phyloP scores from a whole-genome alignment of 108 stramenopile genomes.

The Pseudonitzschia multiseries region DNA sequence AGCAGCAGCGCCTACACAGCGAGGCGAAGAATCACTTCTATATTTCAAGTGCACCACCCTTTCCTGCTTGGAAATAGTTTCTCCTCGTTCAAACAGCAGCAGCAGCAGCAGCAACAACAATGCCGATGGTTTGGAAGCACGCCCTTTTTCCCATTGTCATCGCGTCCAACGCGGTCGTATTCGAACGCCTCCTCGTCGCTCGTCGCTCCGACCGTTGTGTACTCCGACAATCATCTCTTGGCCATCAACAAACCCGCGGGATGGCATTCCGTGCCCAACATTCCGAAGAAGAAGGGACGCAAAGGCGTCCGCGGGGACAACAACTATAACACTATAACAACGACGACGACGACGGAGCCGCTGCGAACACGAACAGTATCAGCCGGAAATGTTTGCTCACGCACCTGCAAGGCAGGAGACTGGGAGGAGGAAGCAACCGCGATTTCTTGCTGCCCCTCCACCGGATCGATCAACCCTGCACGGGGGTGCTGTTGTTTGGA shows the following conservation, averaged over 20 bases:
- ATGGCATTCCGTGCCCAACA: constrained; percentile 77
- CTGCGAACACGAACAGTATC: not conserved
- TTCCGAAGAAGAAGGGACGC: not conserved
- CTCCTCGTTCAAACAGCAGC: too few relatives aligned
- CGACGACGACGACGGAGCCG: constrained; percentile 1
- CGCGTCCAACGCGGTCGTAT: not conserved
- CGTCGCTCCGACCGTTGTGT: constrained; percentile 47
- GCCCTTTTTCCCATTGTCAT: not conserved
- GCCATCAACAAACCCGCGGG: constrained; percentile 86
- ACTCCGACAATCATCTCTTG: constrained; percentile 77
- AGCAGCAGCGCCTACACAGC: too few relatives aligned
- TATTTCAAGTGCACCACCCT: too few relatives aligned
- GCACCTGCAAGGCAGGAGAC: constrained; percentile 45
- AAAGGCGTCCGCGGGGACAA: not conserved
- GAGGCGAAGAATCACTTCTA: too few relatives aligned
- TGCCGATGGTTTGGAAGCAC: not conserved
- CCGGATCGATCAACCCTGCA: constrained; percentile 86
- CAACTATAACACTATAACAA: not conserved
- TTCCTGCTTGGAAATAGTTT: too few relatives aligned
- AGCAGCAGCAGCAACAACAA: not conserved
- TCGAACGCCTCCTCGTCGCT: not conserved
- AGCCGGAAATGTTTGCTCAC: constrained; percentile 60
- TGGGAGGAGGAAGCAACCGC: constrained; percentile 70
- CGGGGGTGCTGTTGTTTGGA: constrained; percentile 71
- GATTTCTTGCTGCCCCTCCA: constrained; percentile 77